Conservation (phyloP, 768 basidiomycete species). For the Pholiota microspora region DNA sequence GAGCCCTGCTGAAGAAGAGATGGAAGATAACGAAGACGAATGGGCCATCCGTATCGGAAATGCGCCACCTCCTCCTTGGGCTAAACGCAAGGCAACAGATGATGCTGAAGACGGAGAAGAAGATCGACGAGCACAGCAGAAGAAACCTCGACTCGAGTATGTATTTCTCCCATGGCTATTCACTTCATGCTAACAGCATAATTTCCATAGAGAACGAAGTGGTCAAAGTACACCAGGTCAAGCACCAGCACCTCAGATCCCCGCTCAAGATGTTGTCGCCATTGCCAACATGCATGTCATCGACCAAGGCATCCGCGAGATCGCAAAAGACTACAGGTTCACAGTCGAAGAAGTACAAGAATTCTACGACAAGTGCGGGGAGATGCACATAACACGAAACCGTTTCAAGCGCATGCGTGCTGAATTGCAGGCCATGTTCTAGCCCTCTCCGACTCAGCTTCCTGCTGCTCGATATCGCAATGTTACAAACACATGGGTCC, state of each 20-base stretch:
- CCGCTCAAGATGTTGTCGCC: constrained; percentile 31
- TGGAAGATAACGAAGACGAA: constrained; percentile 54
- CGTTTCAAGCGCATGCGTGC: constrained; percentile 72
- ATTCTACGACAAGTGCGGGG: constrained; percentile 72
- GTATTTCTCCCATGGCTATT: constrained; percentile 1
- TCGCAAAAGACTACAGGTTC: constrained; percentile 69
- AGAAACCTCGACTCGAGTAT: constrained; percentile 46
- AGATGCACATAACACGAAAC: constrained; percentile 61
- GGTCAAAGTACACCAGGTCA: not conserved
- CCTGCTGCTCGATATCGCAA: not conserved
- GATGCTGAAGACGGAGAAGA: constrained; percentile 25
- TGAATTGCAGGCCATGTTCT: constrained; percentile 36
- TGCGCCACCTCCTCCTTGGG: constrained; percentile 67
- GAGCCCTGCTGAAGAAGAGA: constrained; percentile 62
- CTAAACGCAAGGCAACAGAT: constrained; percentile 51
- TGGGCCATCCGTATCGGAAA: constrained; percentile 69
- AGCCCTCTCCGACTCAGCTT: constrained; percentile 23
- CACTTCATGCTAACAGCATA: not conserved
- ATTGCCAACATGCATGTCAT: constrained; percentile 57
- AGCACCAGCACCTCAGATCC: constrained; percentile 18
- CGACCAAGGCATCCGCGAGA: constrained; percentile 61
- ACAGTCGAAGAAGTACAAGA: constrained; percentile 76
- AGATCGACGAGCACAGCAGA: constrained; percentile 19
- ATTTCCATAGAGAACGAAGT: constrained; percentile 3
- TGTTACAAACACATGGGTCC: not conserved